Evolutionary conservation across 345 rosid genomes (phyloP).

Genomic region (Durio zibethinus): DNA sequence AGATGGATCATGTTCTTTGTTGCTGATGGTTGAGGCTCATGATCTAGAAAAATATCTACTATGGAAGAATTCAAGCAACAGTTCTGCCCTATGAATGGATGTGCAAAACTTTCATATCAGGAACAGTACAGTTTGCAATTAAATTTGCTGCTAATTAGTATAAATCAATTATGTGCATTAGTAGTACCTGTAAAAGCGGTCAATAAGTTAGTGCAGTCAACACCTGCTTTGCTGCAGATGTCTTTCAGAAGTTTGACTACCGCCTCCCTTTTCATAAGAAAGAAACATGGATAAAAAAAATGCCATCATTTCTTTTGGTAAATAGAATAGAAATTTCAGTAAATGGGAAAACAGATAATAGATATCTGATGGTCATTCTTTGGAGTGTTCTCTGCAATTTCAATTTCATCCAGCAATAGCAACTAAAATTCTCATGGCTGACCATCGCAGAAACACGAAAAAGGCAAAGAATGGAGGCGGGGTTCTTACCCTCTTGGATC

Average conservation of each 20-base stretch:
- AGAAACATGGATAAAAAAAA: neutral
- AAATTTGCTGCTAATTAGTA: neutral
- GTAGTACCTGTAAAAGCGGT: conserved; percentile 46
- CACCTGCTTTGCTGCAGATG: conserved; percentile 34
- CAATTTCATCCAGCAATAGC: neutral
- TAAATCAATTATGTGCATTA: neutral
- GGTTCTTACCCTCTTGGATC: conserved; percentile 37
- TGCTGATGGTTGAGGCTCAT: conserved; percentile 51
- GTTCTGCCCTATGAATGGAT: conserved; percentile 39
- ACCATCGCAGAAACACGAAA: neutral
- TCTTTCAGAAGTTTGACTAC: conserved; percentile 31
- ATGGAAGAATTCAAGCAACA: conserved; percentile 52
- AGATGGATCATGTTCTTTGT: conserved; percentile 61
- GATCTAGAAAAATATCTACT: conserved; percentile 35
- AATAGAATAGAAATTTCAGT: neutral
- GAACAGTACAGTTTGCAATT: neutral
- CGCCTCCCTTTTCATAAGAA: conserved; percentile 28
- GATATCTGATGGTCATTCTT: neutral
- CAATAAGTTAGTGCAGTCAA: conserved; percentile 44
- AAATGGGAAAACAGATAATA: neutral
- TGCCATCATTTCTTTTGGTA: neutral
- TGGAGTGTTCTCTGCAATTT: neutral
- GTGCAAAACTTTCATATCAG: neutral
- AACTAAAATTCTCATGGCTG: neutral
- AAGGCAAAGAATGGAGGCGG: neutral